Evolutionary conservation across 2,329 filamentous ascomycete species (phyloP).

Genomic region (Cordyceps sp.): DNA sequence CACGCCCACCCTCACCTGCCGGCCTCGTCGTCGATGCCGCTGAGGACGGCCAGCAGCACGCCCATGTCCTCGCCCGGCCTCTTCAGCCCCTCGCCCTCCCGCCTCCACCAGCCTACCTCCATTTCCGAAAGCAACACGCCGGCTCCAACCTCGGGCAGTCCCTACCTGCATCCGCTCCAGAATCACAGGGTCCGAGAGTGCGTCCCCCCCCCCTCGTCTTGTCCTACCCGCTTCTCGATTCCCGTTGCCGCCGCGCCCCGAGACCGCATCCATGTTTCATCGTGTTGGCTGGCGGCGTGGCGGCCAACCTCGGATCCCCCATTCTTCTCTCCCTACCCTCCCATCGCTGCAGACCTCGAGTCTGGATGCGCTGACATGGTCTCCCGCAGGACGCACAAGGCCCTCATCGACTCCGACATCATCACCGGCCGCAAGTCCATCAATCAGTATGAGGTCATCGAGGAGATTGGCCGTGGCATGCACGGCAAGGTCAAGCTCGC

Average conservation of each 20-base stretch:
- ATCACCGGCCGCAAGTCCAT: slow-evolving; percentile 88
- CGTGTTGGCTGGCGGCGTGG: no score
- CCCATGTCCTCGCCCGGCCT: slow-evolving; percentile 45
- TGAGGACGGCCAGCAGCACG: slow-evolving; percentile 36
- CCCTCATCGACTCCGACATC: slow-evolving; percentile 75
- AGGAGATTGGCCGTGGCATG: slow-evolving; percentile 88
- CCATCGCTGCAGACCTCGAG: no score
- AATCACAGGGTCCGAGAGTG: slow-evolving; percentile 62
- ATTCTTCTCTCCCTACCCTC: no score
- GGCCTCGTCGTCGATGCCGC: slow-evolving; percentile 18
- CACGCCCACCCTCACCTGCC: slow-evolving; percentile 17
- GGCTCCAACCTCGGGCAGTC: slow-evolving; percentile 31
- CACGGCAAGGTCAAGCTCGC: slow-evolving; percentile 97
- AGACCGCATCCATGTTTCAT: no score
- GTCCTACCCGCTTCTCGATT: background rate
- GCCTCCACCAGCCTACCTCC: slow-evolving; percentile 22
- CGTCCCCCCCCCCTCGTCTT: slow-evolving; percentile 17
- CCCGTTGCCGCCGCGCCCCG: no score
- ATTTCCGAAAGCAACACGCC: slow-evolving; percentile 38
- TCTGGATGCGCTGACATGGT: background rate
- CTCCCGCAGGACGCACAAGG: slow-evolving; percentile 58
- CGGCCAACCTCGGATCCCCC: no score
- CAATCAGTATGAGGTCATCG: slow-evolving; percentile 94
- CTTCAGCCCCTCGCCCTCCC: slow-evolving; percentile 34
- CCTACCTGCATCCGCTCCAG: slow-evolving; percentile 54